Percentiles rank a stretch among this genome's conserved stretches.
Evolutionary conservation across 306 rosid species (phyloP).

Genomic region (Quillaja saponaria): DNA sequence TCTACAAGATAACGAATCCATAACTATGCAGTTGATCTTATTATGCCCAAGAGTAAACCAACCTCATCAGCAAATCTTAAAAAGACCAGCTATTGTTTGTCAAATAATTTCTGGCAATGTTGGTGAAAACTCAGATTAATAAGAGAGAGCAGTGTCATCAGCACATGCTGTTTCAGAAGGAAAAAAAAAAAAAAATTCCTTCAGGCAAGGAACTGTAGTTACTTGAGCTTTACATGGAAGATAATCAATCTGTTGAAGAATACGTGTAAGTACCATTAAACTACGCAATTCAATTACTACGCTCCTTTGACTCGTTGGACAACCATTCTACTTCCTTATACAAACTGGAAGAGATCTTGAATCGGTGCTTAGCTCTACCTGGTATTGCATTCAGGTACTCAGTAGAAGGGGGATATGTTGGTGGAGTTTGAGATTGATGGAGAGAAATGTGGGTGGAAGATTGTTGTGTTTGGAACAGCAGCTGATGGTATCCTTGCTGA

Average conservation of each 20-base stretch:
- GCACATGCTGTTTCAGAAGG: no score
- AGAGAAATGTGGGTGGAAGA: constrained; percentile 47
- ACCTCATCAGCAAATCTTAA: neutral
- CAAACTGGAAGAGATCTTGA: constrained; percentile 16
- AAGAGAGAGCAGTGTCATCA: no score
- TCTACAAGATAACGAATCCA: no score
- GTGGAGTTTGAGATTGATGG: constrained; percentile 43
- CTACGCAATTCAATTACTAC: constrained; percentile 27
- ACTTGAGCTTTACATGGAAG: constrained; percentile 26
- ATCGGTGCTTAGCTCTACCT: constrained; percentile 23
- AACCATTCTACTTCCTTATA: constrained; percentile 14
- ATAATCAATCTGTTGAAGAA: constrained; percentile 25
- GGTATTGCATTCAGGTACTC: constrained; percentile 48
- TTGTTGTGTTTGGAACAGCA: constrained; percentile 50
- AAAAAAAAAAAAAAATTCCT: no score
- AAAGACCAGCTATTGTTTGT: neutral
- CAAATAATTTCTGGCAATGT: constrained; percentile 15
- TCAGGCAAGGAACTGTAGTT: neutral
- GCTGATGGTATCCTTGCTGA: constrained; percentile 50
- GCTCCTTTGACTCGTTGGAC: constrained; percentile 23
- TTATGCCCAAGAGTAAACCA: neutral
- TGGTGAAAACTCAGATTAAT: constrained; percentile 22
- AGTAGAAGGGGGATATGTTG: constrained; percentile 51
- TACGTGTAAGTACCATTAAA: constrained; percentile 10
- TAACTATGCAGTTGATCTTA: neutral